A percentile compares a stretch with the other conserved stretches of the same genome.
Evolutionary conservation across 805 yeast species (phyloP).

Genomic region (Candida pini): DNA sequence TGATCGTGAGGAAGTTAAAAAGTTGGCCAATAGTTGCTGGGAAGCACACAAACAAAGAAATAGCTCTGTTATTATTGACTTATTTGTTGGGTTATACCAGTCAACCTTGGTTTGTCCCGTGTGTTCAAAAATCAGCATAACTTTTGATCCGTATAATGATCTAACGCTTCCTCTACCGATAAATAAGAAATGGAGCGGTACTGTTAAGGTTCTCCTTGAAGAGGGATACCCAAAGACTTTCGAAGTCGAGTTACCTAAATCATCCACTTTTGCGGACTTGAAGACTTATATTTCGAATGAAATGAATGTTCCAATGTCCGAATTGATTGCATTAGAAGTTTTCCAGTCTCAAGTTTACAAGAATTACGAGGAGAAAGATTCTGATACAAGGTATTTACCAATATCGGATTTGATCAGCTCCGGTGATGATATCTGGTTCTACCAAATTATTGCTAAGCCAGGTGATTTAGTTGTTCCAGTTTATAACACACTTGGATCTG

Average conservation of each 20-base stretch:
- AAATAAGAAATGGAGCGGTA: constrained; percentile 63
- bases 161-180: constrained; percentile 86
- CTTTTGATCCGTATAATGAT: constrained; percentile 92
- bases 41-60: constrained; percentile 70
- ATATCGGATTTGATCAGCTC: constrained; percentile 59
- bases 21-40: constrained; percentile 76
- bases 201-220: constrained; percentile 58
- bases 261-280: constrained; percentile 58
- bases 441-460: constrained; percentile 36
- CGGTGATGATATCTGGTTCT: constrained; percentile 61
- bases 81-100: constrained; percentile 87
- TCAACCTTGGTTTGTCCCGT: constrained; percentile 86
- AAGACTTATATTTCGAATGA: constrained; percentile 54
- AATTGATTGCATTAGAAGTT: constrained; percentile 52
- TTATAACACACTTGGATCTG: constrained; percentile 36
- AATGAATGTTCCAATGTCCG: constrained; percentile 29
- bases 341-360: constrained; percentile 65
- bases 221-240: constrained; percentile 42
- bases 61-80: constrained; percentile 77
- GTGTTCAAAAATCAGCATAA: constrained; percentile 72
- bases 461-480: constrained; percentile 60
- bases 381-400: constrained; percentile 59
- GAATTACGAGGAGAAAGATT: constrained; percentile 51
- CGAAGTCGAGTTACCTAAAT: constrained; percentile 69
- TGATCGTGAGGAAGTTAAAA: constrained; percentile 46